Conservation (phyloP, 495 filamentous ascomycete species). For the Aspergillus coremiiformis region DNA sequence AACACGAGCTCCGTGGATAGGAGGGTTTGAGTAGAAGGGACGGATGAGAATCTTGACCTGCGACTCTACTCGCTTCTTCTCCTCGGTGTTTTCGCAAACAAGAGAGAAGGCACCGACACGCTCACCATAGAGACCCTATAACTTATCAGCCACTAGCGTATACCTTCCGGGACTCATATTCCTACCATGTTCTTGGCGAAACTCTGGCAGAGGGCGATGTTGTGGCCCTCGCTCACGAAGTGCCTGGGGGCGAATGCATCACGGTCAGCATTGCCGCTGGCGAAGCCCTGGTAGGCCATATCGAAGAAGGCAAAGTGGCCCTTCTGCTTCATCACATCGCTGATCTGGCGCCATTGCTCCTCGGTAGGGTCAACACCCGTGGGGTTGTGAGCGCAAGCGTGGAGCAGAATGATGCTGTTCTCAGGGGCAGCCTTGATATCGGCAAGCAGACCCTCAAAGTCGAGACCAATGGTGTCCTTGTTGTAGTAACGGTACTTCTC, state of each 20-base stretch:
- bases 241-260: slow-evolving; percentile 89
- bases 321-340: slow-evolving; percentile 79
- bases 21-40: slow-evolving; percentile 96
- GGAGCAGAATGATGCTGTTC: slow-evolving; percentile 82
- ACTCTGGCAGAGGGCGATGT: slow-evolving; percentile 81
- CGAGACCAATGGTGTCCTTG: slow-evolving; percentile 95
- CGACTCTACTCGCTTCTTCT: slow-evolving; percentile 94
- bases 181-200: slow-evolving; percentile 99
- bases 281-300: slow-evolving; percentile 99
- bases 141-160: not conserved
- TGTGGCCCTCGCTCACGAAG: slow-evolving; percentile 89
- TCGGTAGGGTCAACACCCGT: slow-evolving; percentile 92
- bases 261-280: slow-evolving; percentile 80
- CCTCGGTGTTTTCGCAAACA: slow-evolving; percentile 71
- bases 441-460: slow-evolving; percentile 87
- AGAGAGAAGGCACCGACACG: slow-evolving; percentile 96
- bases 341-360: slow-evolving; percentile 90
- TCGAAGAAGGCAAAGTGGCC: slow-evolving; percentile 96
- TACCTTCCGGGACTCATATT: not conserved
- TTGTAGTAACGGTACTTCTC: slow-evolving; percentile 97
- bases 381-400: slow-evolving; percentile 98
- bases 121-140: slow-evolving; percentile 90
- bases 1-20: slow-evolving; percentile 90
- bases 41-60: slow-evolving; percentile 98
- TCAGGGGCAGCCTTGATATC: slow-evolving; percentile 87